Base-by-base conservation (phyloP, 306 rosid species). In the Gynostemma pentaphyllum region DNA sequence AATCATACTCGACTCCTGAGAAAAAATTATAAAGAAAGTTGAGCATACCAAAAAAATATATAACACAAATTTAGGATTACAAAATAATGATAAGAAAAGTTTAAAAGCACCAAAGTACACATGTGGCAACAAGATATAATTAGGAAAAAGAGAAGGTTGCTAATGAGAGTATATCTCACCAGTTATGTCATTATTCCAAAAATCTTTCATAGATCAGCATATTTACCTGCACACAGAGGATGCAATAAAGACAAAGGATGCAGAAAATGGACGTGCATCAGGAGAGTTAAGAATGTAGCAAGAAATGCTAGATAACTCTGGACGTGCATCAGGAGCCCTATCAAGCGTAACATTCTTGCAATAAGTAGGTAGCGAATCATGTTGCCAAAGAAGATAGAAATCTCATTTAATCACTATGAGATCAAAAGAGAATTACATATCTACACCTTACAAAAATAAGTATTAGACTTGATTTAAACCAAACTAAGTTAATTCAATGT, bases 331-430 rank as follows among this genome's bases (percentile, higher is more conserved):
- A 92, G 87, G 69, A 92, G 76, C 85, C 96, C 81, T 76, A 92
- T 78, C 83, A 92, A 64, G 64, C 99, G 79, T 67, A 92, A 74
- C 96, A 92, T 34, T 84, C 99, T 88, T 75, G 88, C 94, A 68
- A 92, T 85, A 49, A 92, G 90, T 68, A 92, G 99, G 85, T 92
- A 92, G 29, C 99, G 95, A 79, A 92, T 92, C 99, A 96, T 92
- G 83, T 66, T 60, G 59, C 15, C 53, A 23, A 62, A 53, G 34
- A 77, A 41, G 69, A 66, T 19, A 19, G n/a, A n/a, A n/a, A n/a
- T n/a, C n/a, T n/a, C n/a, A n/a, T 64, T 45, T 45, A 21, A 18
- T 28, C 24, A 3, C 15, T 23, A 13, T 7, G 22, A 41, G 50
- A 61, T 41, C 41, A 61, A 24, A 61, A 7, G 24, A 23, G 13